Base-by-base conservation (phyloP, 768 basidiomycete species). In the Leccinum longicurvipes region DNA sequence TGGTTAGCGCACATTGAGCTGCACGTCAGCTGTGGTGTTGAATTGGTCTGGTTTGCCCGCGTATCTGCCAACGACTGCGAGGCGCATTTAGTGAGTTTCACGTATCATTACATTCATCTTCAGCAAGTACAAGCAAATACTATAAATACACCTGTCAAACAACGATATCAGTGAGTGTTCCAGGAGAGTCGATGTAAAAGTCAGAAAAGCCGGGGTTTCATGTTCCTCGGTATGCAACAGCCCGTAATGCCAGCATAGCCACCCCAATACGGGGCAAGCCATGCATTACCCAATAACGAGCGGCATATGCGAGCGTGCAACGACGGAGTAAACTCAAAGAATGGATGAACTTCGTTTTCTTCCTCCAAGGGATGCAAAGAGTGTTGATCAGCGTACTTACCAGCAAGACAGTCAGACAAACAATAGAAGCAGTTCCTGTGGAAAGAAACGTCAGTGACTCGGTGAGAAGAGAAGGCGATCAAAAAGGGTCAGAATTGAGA, bases 301-400 rank as follows among this genome's bases (percentile, higher is more conserved):
- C 70, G 76, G 72, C 71, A 65, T 60, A 51, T 60, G 62, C 55
- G 63, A 63, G 66, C 67, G 71, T 64, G 67, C 63, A 50, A 66
- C 59, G 59, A 67, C 60, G 68, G 68, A 72, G 74, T 58, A 73
- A 70, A 71, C 75, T 87, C 86, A 86, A 88, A 78, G 86, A 88
- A 88, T 87, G 86, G 86, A 88, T 87, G 80, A 88, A 87, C 86
- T 88, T 81, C 71, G 73, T 51, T 87, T 85, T 87, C 85, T 76
- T 87, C 85, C 70, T 74, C 54, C 39, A 46, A 50, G 27, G 17
- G 54, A 23, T 31, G n/a, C 0, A 3, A 54, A 31, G 45, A 5
- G 11, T 25, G 15, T 15, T 7, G 6, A n/a, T 15, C 21, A 44
- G 25, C 39, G 11, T 50, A 28, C 49, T 47, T 52, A 57, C 50